Conservation (phyloP, 2,329 filamentous ascomycete species). For the Emergomyces pasteurianus region DNA sequence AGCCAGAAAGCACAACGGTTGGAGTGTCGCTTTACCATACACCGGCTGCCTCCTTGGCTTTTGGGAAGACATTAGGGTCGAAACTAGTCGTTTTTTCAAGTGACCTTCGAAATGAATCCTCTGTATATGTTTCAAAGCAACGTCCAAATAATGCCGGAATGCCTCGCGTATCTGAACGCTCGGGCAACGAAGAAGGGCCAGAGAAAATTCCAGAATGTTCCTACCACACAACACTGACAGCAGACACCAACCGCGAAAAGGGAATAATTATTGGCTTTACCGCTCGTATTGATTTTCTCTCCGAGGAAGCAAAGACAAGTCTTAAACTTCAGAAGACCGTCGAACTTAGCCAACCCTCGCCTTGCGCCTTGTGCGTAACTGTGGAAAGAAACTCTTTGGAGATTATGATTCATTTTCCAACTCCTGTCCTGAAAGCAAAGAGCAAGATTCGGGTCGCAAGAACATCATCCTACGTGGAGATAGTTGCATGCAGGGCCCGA, state of each 20-base stretch:
- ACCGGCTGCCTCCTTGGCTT: constrained; percentile 4
- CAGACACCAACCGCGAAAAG: constrained; percentile 1
- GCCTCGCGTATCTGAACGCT: constrained; percentile 5
- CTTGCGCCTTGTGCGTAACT: constrained; percentile 8
- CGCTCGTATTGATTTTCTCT: constrained; percentile 6
- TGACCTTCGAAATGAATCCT: constrained; percentile 8
- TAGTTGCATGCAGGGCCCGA: constrained; percentile 11
- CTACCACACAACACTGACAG: constrained; percentile 2
- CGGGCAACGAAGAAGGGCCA: not conserved
- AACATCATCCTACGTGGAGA: constrained; percentile 21
- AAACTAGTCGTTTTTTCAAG: constrained; percentile 13
- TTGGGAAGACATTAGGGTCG: constrained; percentile 9
- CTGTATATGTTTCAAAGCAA: constrained; percentile 18
- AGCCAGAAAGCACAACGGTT: constrained; percentile 9
- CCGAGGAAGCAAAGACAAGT: constrained; percentile 1
- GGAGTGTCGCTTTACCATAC: constrained; percentile 13
- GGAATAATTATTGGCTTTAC: constrained; percentile 7
- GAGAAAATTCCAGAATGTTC: not conserved
- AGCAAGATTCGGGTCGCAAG: constrained; percentile 19
- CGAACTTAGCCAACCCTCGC: constrained; percentile 6
- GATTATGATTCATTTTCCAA: constrained; percentile 13
- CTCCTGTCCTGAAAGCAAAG: constrained; percentile 12
- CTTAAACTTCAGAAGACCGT: constrained; percentile 5
- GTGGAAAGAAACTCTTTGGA: constrained; percentile 4
- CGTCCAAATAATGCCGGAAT: constrained; percentile 15